A percentile compares a stretch with the other conserved stretches of the same genome.
Conservation (phyloP, 2,329 filamentous ascomycete species). For the Cryphonectria nitschkei region DNA sequence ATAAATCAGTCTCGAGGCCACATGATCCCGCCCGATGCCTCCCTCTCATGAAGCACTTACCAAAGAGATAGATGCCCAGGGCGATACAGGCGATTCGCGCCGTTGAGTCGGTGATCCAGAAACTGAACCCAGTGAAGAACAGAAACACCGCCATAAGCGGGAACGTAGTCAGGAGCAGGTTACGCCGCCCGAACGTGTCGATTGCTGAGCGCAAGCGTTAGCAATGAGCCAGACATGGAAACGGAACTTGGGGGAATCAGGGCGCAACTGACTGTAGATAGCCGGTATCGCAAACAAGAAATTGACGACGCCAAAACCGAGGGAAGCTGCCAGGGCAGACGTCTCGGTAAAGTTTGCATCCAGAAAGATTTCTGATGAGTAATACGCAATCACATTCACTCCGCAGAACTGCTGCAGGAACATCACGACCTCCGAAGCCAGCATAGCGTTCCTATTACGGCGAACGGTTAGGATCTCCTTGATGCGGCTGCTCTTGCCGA, state of each 20-base stretch:
- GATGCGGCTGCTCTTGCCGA: conserved; percentile 51
- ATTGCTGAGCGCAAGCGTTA: conserved; percentile 45
- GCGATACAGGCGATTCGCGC: conserved; percentile 50
- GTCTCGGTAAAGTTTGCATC: conserved; percentile 55
- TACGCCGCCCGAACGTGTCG: conserved; percentile 68
- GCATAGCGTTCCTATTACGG: conserved; percentile 63
- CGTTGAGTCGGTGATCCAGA: conserved; percentile 46
- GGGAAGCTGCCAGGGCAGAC: conserved; percentile 59
- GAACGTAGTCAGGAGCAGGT: conserved; percentile 66
- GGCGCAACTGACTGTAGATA: conserved; percentile 49
- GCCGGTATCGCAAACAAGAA: conserved; percentile 65
- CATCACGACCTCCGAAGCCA: conserved; percentile 67
- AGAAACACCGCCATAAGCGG: conserved; percentile 62
- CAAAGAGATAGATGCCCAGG: conserved; percentile 54
- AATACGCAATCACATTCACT: conserved; percentile 59
- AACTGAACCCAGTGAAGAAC: conserved; percentile 52
- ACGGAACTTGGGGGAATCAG: too few relatives aligned
- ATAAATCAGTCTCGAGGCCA: background rate
- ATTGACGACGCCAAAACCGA: conserved; percentile 68
- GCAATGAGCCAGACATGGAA: background rate
- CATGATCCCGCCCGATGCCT: background rate
- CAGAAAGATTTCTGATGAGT: conserved; percentile 64
- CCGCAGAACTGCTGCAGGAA: conserved; percentile 60
- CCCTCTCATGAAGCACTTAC: conserved; percentile 13
- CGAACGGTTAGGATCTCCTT: conserved; percentile 63